phyloP scores from a whole-genome alignment of 176 grass and related monocot genomes.

The Alloteropsis semialata region DNA sequence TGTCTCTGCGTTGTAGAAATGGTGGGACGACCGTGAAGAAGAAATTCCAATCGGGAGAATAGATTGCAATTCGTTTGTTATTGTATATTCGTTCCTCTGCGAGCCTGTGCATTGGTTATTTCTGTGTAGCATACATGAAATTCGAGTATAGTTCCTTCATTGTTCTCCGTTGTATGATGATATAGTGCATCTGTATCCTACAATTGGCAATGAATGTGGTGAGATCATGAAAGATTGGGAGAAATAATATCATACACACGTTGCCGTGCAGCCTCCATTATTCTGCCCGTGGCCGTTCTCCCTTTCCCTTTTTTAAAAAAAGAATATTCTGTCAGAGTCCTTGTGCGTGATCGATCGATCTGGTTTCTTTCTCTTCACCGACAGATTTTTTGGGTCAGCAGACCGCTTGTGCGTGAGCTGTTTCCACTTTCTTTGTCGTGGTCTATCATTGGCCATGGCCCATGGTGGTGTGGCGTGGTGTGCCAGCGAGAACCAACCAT shows the following conservation, averaged over 20 bases:
- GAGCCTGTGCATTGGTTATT: background rate
- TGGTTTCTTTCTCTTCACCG: background rate
- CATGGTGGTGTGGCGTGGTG: background rate
- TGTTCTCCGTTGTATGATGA: background rate
- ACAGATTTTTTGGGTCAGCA: slow-evolving; percentile 27
- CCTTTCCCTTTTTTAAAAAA: background rate
- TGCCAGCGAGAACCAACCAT: background rate
- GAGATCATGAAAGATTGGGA: background rate
- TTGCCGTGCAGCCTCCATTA: background rate
- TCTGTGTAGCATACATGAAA: background rate
- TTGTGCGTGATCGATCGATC: background rate
- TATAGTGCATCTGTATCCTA: background rate
- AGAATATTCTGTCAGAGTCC: background rate
- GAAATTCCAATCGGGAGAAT: background rate
- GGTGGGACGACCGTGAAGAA: background rate
- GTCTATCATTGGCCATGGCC: background rate
- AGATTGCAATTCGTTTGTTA: background rate
- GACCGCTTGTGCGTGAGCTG: slow-evolving; percentile 36
- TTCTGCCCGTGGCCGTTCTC: background rate
- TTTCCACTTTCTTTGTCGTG: background rate
- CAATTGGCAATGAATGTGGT: background rate
- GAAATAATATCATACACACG: background rate
- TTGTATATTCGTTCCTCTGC: slow-evolving; percentile 15
- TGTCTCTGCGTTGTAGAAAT: background rate
- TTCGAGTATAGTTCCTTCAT: background rate